Conservation (phyloP, 2,329 filamentous ascomycete species). For the Phoma sp. region DNA sequence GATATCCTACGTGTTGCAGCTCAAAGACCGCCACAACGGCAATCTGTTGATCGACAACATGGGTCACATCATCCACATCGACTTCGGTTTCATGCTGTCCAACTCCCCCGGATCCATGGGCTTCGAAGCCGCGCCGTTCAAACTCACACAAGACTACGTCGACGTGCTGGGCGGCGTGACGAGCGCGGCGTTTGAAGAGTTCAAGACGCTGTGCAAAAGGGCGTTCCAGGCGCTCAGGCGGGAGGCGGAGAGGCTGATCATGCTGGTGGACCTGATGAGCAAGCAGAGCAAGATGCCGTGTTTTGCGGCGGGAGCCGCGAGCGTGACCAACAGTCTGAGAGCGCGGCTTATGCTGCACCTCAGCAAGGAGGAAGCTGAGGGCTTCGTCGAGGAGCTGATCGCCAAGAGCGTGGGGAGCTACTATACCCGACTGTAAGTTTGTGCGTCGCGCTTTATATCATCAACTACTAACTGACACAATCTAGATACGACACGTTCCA, state of each 20-base stretch:
- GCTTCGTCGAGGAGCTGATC: slow-evolving; percentile 81
- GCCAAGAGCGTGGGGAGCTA: slow-evolving; percentile 85
- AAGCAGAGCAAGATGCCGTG: slow-evolving; percentile 82
- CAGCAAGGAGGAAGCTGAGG: slow-evolving; percentile 80
- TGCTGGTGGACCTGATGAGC: slow-evolving; percentile 85
- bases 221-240: slow-evolving; percentile 82
- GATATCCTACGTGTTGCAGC: slow-evolving; percentile 81
- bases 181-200: slow-evolving; percentile 73
- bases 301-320: slow-evolving; percentile 75
- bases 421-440: slow-evolving; percentile 78
- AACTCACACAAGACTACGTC: slow-evolving; percentile 84
- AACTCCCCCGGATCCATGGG: slow-evolving; percentile 85
- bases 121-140: slow-evolving; percentile 87
- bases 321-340: slow-evolving; percentile 71
- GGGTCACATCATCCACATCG: slow-evolving; percentile 86
- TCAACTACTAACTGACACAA: not conserved
- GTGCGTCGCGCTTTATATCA: not conserved
- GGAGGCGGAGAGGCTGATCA: slow-evolving; percentile 80
- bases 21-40: slow-evolving; percentile 86
- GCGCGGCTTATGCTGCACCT: slow-evolving; percentile 83
- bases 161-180: slow-evolving; percentile 79
- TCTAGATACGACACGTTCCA: slow-evolving; percentile 82
- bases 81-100: slow-evolving; percentile 89
- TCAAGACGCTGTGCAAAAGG: slow-evolving; percentile 80
- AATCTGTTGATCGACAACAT: slow-evolving; percentile 86